phyloP scores from a whole-genome alignment of 2,329 filamentous ascomycete genomes.

The Pseudofabraea citricarpa region DNA sequence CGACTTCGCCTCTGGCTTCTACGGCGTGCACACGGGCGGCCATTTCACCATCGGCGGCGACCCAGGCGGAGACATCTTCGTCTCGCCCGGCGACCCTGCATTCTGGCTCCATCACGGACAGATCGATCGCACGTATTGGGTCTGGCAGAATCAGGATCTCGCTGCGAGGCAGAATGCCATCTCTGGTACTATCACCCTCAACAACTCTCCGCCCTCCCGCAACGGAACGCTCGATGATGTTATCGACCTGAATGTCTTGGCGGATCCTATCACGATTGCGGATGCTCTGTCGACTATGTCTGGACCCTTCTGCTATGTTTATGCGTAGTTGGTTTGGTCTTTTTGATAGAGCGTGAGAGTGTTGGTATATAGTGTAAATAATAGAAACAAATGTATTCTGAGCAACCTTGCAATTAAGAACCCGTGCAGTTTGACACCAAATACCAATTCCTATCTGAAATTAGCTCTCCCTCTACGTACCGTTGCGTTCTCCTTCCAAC shows the following conservation, averaged over 20 bases:
- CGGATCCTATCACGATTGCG: slow-evolving; percentile 24
- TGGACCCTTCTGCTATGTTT: slow-evolving; percentile 41
- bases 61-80: slow-evolving; percentile 40
- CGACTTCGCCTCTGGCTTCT: slow-evolving; percentile 26
- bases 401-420: too few species aligned
- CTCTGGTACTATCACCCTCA: slow-evolving; percentile 36
- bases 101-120: slow-evolving; percentile 43
- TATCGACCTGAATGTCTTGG: slow-evolving; percentile 24
- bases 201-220: slow-evolving; percentile 34
- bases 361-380: too few species aligned
- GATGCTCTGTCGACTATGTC: slow-evolving; percentile 35
- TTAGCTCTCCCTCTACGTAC: too few species aligned
- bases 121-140: slow-evolving; percentile 42
- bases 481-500: too few species aligned
- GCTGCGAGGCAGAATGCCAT: slow-evolving; percentile 22
- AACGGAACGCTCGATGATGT: slow-evolving; percentile 38
- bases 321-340: too few species aligned
- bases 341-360: too few species aligned
- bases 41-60: slow-evolving; percentile 41
- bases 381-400: too few species aligned
- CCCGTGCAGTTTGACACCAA: too few species aligned
- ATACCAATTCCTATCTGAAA: too few species aligned
- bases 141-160: slow-evolving; percentile 43
- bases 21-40: slow-evolving; percentile 36
- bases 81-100: slow-evolving; percentile 39